Evolutionary conservation across 768 basidiomycete species (phyloP), one percentile per base, ranked within the genome.

Genomic region (Cubamyces sp.): DNA sequence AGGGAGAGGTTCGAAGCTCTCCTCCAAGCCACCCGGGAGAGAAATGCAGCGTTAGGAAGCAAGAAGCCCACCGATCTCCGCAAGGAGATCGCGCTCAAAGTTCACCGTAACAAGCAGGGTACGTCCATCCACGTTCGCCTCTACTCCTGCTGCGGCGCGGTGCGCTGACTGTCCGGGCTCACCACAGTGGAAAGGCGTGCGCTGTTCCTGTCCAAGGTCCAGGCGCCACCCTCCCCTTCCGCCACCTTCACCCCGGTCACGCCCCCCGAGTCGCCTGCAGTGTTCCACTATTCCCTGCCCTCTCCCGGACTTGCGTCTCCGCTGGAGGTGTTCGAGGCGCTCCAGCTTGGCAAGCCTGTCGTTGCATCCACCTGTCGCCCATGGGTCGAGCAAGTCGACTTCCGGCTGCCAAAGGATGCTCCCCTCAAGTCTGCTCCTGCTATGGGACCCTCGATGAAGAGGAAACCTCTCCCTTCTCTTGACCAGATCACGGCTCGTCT

Each of bases 91-190:
- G 87, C 87, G 12, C 74, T 88, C 59, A 90, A 87, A 74, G 82
- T 81, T 53, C 90, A 91, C 74, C 84, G 80, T 76, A 84, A 81
- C 70, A 91, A 88, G 77, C 88, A 91, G 75, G 77, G 92, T 92
- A 72, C 67, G 83, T 79, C 45, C 57, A 43, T 49, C 14, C 39
- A 46, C 53, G 37, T 19, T 42, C 34, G 15, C 14, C n/a, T n/a
- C 40, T 54, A 19, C 48, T 50, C 18, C 48, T 30, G 42, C 47
- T 49, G 34, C 34, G 34, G 34, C 34, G 34, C 53, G 41, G 39
- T 41, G 40, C 54, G 18, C 58, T 49, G 18, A 52, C 48, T 49
- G 26, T 34, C 28, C 49, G 49, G 19, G 57, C 37, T 60, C 47
- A 26, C 63, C 25, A 39, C 50, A 58, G 63, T 66, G 63, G 88